Base-by-base conservation (phyloP, 1,139 yeast species). In the Suhomyces guaymorum region DNA sequence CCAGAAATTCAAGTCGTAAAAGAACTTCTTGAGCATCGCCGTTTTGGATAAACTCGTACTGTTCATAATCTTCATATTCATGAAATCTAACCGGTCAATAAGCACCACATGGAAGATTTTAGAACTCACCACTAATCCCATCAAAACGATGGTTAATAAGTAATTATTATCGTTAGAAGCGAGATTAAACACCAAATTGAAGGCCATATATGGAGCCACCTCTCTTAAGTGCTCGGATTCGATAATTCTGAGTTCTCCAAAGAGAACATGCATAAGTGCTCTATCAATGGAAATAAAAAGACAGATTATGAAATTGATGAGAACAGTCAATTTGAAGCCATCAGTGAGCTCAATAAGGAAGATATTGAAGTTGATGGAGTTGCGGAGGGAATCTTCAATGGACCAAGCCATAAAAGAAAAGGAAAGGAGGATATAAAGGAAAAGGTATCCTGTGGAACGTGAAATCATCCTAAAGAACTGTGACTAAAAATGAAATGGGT, bases 31-130 rank as follows among this genome's bases (percentile, higher is more conserved):
- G 12, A 61, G 30, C 56, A 43, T 73, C 27, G 19, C 66, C 38
- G 37, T 67, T 55, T 44, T 74, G 24, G 41, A 21, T 9, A 28
- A 49, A 24, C 54, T 63, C n/a, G 61, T 61, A 24, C 51, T 51
- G 26, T 52, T 72, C 63, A 43, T 42, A 11, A 61, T 55, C 34
- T 54, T 54, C 55, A 76, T 54, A 62, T 55, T 72, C 5, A 77
- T 48, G 43, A 64, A 66, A 29, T 84, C 90, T 35, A 82, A 59
- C 30, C 94, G 58, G 50, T 84, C 92, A 27, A 63, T 60, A 30
- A 83, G 59, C 3, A 90, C 72, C 75, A 94, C 80, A 51, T 88
- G 95, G 61, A 83, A 80, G 3, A 83, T 77, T 51, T 82, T 82
- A 51, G 78, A 61, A 39, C 78, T 75, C 37, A 84, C 54, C 13